A percentile compares a stretch with the other conserved stretches of the same genome.
phyloP scores from a whole-genome alignment of 768 basidiomycete genomes.

The Pisolithus albus region DNA sequence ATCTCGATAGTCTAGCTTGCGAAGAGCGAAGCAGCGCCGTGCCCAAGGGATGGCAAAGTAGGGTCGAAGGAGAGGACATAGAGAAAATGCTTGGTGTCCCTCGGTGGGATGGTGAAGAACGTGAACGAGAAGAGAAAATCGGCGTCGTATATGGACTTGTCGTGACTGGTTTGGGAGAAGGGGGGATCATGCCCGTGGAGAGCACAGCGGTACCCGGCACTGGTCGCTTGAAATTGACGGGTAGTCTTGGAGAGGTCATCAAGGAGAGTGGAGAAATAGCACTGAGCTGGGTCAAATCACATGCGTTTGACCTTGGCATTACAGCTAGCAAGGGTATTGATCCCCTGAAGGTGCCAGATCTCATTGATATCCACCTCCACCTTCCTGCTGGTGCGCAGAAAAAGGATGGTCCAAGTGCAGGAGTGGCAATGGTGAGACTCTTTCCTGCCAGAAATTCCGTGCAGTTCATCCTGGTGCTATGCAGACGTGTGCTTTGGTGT shows the following conservation, averaged over 20 bases:
- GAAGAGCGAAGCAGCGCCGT: not conserved
- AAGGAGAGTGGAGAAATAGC: slow-evolving; percentile 89
- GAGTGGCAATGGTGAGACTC: slow-evolving; percentile 69
- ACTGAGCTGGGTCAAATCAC: slow-evolving; percentile 86
- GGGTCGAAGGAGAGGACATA: slow-evolving; percentile 65
- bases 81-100: slow-evolving; percentile 79
- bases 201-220: slow-evolving; percentile 70
- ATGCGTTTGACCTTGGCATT: slow-evolving; percentile 74
- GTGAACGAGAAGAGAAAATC: slow-evolving; percentile 62
- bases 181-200: slow-evolving; percentile 81
- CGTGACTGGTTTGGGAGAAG: slow-evolving; percentile 84
- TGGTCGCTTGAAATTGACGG: slow-evolving; percentile 72
- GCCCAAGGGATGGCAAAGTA: slow-evolving; percentile 42
- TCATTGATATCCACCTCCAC: slow-evolving; percentile 82
- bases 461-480: slow-evolving; percentile 1
- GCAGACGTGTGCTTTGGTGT: slow-evolving; percentile 80
- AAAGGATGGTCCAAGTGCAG: slow-evolving; percentile 92
- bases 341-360: slow-evolving; percentile 64
- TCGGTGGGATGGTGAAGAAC: slow-evolving; percentile 73
- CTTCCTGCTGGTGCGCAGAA: slow-evolving; percentile 85
- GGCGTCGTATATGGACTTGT: slow-evolving; percentile 84
- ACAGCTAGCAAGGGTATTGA: slow-evolving; percentile 65
- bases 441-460: not conserved
- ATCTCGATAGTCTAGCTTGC: slow-evolving; percentile 28
- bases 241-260: slow-evolving; percentile 84